Evolutionary conservation across 257 asterid genomes (phyloP).

Genomic region (Dorcoceras hygrometricum): DNA sequence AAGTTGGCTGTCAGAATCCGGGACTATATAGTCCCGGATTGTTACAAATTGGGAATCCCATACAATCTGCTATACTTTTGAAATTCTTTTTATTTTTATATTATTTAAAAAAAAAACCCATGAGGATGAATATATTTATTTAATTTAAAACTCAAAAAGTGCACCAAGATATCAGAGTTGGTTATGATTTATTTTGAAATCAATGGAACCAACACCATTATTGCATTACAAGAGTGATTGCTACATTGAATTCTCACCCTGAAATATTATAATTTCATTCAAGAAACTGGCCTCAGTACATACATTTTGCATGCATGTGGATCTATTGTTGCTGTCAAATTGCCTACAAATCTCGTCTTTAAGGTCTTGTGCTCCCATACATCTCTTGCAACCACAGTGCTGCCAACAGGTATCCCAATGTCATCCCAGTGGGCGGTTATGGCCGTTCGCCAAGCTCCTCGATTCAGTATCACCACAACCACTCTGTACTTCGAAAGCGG

Average conservation of each 20-base stretch:
- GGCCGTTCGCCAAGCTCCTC: constrained; percentile 35
- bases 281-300: constrained; percentile 52
- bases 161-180: neutral
- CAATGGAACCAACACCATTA: neutral
- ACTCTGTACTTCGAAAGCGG: constrained; percentile 68
- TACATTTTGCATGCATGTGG: constrained; percentile 83
- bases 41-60: no score
- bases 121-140: neutral
- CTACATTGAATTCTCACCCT: neutral
- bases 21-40: no score
- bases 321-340: constrained; percentile 59
- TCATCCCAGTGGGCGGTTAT: constrained; percentile 82
- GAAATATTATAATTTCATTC: constrained; percentile 12
- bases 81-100: no score
- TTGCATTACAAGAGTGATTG: neutral
- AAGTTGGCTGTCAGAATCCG: no score
- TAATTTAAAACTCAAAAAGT: neutral
- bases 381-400: constrained; percentile 55
- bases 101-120: no score
- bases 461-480: constrained; percentile 66
- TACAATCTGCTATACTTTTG: no score
- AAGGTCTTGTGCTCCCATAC: constrained; percentile 84
- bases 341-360: constrained; percentile 53
- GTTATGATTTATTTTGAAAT: neutral
- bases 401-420: constrained; percentile 56